Conservation (phyloP, 192 early-diverging fungal species). For the Paraglomus brasilianum region DNA sequence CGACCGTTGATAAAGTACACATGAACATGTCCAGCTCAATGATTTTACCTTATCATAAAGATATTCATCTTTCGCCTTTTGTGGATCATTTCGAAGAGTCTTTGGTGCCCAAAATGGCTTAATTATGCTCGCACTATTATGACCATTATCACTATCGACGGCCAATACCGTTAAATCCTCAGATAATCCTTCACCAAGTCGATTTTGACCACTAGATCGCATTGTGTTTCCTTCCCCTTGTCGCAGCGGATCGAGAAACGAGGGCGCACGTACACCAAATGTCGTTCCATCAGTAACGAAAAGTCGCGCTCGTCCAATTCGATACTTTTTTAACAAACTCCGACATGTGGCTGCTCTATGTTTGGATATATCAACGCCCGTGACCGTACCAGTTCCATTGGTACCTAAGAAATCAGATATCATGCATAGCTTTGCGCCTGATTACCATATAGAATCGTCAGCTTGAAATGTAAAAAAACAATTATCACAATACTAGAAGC, state of each 20-base stretch:
- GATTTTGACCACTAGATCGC: background rate
- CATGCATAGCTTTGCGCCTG: slow-evolving; percentile 82
- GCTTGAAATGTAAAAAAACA: background rate
- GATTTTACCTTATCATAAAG: slow-evolving; percentile 51
- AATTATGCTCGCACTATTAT: background rate
- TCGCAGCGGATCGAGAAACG: slow-evolving; percentile 21
- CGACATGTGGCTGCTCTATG: slow-evolving; percentile 76
- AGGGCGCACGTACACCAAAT: slow-evolving; percentile 73
- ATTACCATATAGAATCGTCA: background rate
- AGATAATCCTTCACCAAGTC: too few relatives aligned
- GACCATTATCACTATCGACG: slow-evolving; percentile 2
- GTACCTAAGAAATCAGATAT: slow-evolving; percentile 66
- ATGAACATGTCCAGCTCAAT: background rate
- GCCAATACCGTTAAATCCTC: background rate
- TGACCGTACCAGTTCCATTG: slow-evolving; percentile 76
- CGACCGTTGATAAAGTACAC: background rate
- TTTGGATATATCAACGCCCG: slow-evolving; percentile 84
- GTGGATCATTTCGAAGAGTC: slow-evolving; percentile 62
- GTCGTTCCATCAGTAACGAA: slow-evolving; percentile 82
- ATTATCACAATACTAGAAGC: background rate
- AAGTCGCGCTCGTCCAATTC: slow-evolving; percentile 57
- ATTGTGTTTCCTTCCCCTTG: slow-evolving; percentile 4
- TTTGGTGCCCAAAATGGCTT: slow-evolving; percentile 78
- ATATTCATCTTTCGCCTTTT: slow-evolving; percentile 70
- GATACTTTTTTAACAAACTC: slow-evolving; percentile 70